Evolutionary conservation across 1,284 basidiomycete species (phyloP).

Genomic region (Ceratorhiza oryzae-sativae): DNA sequence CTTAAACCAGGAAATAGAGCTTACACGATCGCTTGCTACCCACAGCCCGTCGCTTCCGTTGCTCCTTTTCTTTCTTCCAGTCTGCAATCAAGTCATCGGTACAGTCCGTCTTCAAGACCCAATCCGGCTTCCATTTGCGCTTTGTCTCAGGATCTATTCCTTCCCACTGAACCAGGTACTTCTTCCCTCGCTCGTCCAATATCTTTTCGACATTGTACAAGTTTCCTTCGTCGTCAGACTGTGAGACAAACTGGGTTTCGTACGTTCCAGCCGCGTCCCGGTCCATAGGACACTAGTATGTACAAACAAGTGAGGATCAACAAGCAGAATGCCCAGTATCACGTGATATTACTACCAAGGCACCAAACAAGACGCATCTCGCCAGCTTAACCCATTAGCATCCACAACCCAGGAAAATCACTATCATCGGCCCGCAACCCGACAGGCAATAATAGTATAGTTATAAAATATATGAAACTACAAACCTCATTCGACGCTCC

Average conservation of each 20-base stretch:
- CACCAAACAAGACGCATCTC: background rate
- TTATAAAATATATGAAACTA: too few species aligned
- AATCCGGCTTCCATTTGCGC: conserved; percentile 37
- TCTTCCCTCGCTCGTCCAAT: conserved; percentile 28
- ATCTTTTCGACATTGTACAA: conserved; percentile 40
- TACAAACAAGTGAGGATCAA: conserved; percentile 2
- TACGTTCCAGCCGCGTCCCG: conserved; percentile 7
- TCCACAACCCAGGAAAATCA: too few species aligned
- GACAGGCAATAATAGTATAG: too few species aligned
- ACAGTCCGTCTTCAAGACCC: conserved; percentile 40
- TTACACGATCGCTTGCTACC: conserved; percentile 6
- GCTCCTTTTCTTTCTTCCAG: conserved; percentile 40
- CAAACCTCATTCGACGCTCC: too few species aligned
- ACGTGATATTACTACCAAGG: background rate
- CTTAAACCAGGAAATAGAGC: background rate
- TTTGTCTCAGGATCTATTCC: conserved; percentile 35
- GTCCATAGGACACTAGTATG: background rate
- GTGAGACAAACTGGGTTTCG: conserved; percentile 36
- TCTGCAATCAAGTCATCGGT: conserved; percentile 39
- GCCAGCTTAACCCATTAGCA: too few species aligned
- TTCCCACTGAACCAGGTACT: conserved; percentile 41
- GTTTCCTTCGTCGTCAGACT: conserved; percentile 37
- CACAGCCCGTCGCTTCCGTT: background rate
- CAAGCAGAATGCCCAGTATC: background rate
- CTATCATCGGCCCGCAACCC: too few species aligned